Conservation (phyloP, 2,329 filamentous ascomycete genomes). For the Fusarium sp. region DNA sequence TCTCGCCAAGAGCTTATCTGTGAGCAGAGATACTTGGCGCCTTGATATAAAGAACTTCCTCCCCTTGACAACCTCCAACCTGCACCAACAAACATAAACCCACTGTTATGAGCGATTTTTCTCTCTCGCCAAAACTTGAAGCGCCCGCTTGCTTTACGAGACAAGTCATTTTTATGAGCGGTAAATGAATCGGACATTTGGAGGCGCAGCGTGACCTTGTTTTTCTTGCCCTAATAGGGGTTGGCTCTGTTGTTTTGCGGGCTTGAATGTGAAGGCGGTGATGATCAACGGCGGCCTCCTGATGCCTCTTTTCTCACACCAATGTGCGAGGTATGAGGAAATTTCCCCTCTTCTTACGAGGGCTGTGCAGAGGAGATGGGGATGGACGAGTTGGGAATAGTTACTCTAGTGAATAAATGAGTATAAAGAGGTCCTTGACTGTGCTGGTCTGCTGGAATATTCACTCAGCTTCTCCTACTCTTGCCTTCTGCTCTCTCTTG, state of each 20-base stretch:
- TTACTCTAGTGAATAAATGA: constrained; percentile 3
- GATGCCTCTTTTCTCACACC: not conserved
- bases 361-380: constrained; percentile 11
- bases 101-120: constrained; percentile 33
- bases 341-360: constrained; percentile 8
- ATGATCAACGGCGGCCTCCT: constrained; percentile 5
- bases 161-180: not conserved
- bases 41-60: constrained; percentile 23
- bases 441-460: constrained; percentile 9
- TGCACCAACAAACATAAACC: not conserved
- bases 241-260: not conserved
- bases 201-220: constrained; percentile 15
- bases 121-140: not conserved
- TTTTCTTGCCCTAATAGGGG: constrained; percentile 3
- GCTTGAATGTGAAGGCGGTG: not conserved
- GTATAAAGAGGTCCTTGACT: constrained; percentile 26
- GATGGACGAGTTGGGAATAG: constrained; percentile 26
- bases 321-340: constrained; percentile 15
- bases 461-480: constrained; percentile 17
- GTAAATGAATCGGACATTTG: constrained; percentile 9
- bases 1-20: constrained; percentile 26
- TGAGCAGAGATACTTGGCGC: constrained; percentile 21
- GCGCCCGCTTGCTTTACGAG: constrained; percentile 20
- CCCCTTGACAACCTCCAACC: constrained; percentile 26
- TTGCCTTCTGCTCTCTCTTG: not conserved